Percentiles rank a stretch among this genome's conserved stretches.
Evolutionary conservation across 305 asterid genomes (phyloP).

Genomic region (Lippia alba): DNA sequence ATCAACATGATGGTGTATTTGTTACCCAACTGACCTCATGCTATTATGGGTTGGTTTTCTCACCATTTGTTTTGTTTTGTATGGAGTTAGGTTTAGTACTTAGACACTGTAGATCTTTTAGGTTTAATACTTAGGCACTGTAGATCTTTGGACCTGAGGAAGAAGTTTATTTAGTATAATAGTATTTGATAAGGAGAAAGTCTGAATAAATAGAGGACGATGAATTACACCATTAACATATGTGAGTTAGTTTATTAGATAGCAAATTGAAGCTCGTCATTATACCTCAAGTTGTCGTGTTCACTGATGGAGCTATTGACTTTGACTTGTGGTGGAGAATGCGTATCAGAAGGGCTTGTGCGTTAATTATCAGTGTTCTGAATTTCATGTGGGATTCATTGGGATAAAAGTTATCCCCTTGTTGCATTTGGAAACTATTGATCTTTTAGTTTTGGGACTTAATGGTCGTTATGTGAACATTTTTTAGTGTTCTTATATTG

Average conservation of each 20-base stretch:
- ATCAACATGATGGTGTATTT: slow-evolving; percentile 16
- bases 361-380: neutral
- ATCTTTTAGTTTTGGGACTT: neutral
- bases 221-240: neutral
- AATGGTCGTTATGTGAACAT: neutral
- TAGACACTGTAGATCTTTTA: neutral
- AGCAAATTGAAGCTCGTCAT: neutral
- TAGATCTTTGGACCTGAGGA: slow-evolving; percentile 3
- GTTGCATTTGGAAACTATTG: neutral
- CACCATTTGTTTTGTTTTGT: neutral
- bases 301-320: neutral
- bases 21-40: neutral
- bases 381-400: slow-evolving; percentile 13
- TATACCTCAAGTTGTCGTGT: neutral
- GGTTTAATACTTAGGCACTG: neutral
- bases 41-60: slow-evolving; percentile 9
- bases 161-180: slow-evolving; percentile 19
- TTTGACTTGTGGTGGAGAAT: slow-evolving; percentile 2
- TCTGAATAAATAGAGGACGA: no score
- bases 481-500: neutral
- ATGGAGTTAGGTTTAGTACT: neutral
- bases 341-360: neutral
- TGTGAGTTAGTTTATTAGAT: neutral
- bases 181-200: no score
- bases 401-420: slow-evolving; percentile 4